Base-by-base conservation (phyloP, 192 early-diverging fungal species). In the Spinellus fusiger region DNA sequence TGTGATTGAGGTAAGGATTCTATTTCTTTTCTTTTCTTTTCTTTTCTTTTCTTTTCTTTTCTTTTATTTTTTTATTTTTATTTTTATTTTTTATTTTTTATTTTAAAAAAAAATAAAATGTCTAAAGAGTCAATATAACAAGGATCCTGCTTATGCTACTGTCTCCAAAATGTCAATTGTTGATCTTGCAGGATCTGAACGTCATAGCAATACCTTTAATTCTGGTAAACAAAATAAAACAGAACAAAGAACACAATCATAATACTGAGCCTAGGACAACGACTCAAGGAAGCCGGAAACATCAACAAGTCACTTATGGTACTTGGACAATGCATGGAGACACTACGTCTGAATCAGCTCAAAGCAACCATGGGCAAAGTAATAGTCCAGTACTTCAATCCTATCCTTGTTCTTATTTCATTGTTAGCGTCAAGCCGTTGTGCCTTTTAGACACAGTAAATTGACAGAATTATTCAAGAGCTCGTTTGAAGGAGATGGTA, bases 291-390 rank as follows among this genome's bases (percentile, higher is more conserved):
- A 64, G 78, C 81, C 0, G 81, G 82, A 31, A 82, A 84, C 46
- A 86, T 84, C 65, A 88, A 89, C 71, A 85, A 78, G 33, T 81
- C 83, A 37, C 67, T 88, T 52, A 83, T 88, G 81, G 81, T 83
- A 4, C 69, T 90, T 2, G 80, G 87, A 15, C 87, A 89, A 62
- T 88, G 86, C 57, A 79, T 91, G 66, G 84, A 86, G 25, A 80
- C 82, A 3, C 57, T 84, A 7, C 64, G 84, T 37, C 64, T 66
- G 38, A 89, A 89, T 67, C 77, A 76, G 49, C 28, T 55, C 4
- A 66, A 52, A 3, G 23, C 49, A 12, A 57, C 47, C 25, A 47
- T 66, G 13, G 64, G 67, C 60, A 77, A 78, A 60, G 79, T 82
- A 66, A 52, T 35, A 6, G 12, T 27, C 18, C 1, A 15, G 29